A percentile compares a stretch with the other conserved stretches of the same genome.
Evolutionary conservation across 2,329 filamentous ascomycete species (phyloP).

Genomic region (Aspergillus transmontanensis): DNA sequence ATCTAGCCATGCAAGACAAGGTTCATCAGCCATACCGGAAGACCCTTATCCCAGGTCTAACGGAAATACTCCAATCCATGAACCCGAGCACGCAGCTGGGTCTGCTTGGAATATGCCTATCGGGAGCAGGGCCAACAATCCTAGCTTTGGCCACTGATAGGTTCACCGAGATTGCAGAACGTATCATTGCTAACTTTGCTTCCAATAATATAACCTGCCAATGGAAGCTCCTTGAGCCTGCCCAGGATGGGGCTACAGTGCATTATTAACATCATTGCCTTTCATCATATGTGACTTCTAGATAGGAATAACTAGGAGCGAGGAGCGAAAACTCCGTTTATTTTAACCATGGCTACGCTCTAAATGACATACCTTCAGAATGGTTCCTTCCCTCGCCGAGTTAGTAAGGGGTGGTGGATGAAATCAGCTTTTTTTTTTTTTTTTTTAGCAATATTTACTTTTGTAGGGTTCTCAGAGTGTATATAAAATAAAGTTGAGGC

Average conservation of each 20-base stretch:
- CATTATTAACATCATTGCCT: slow-evolving; percentile 13
- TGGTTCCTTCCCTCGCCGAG: neutral
- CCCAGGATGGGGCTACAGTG: slow-evolving; percentile 61
- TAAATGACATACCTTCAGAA: neutral
- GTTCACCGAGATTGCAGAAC: slow-evolving; percentile 81
- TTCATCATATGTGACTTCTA: neutral
- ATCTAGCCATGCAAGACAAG: slow-evolving; percentile 98
- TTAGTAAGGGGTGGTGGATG: neutral
- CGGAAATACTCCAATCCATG: slow-evolving; percentile 87
- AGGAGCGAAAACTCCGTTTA: neutral
- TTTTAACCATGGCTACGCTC: neutral
- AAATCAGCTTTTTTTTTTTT: neutral
- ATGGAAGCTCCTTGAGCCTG: slow-evolving; percentile 87
- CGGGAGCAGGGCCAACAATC: slow-evolving; percentile 92
- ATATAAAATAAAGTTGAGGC: neutral
- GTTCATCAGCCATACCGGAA: slow-evolving; percentile 96
- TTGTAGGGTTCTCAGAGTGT: neutral
- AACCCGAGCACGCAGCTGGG: slow-evolving; percentile 85
- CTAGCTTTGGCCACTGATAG: slow-evolving; percentile 87
- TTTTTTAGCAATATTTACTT: too few species aligned
- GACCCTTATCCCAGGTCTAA: slow-evolving; percentile 85
- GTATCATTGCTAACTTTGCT: slow-evolving; percentile 75
- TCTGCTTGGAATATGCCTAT: slow-evolving; percentile 90
- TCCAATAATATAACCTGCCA: slow-evolving; percentile 68
- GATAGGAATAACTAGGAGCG: neutral